Conservation (phyloP, 2,329 filamentous ascomycete genomes). For the Cytospora mali region DNA sequence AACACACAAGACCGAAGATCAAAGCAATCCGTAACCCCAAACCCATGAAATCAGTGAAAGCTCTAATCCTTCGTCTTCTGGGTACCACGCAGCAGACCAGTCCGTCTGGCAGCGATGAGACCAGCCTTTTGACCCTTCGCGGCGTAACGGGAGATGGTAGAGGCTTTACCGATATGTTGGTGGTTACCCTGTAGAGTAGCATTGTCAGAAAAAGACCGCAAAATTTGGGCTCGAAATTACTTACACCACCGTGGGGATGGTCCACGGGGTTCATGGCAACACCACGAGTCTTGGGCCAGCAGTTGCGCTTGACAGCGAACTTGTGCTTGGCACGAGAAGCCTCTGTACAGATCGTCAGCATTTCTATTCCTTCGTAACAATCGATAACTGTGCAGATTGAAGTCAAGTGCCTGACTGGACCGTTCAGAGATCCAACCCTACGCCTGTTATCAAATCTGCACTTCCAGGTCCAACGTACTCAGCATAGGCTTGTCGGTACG, state of each 20-base stretch:
- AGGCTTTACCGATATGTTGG: constrained; percentile 99
- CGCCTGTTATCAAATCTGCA: constrained; percentile 27
- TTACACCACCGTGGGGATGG: constrained; percentile 92
- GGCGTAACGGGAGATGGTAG: constrained; percentile 98
- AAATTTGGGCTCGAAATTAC: constrained; percentile 37
- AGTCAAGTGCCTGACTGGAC: not conserved
- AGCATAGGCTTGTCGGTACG: constrained; percentile 99
- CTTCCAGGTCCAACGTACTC: constrained; percentile 58
- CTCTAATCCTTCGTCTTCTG: constrained; percentile 99
- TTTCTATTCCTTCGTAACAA: not conserved
- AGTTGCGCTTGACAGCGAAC: constrained; percentile 99
- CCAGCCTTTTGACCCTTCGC: constrained; percentile 99
- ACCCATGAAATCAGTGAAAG: constrained; percentile 61
- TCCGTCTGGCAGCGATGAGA: constrained; percentile 99
- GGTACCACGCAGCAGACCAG: constrained; percentile 99
- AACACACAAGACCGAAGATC: constrained; percentile 48
- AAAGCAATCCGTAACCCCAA: constrained; percentile 68
- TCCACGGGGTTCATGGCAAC: constrained; percentile 99
- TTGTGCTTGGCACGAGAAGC: constrained; percentile 99
- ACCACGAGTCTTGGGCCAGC: constrained; percentile 99
- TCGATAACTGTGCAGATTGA: not conserved
- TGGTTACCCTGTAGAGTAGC: constrained; percentile 78
- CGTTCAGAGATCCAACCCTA: not conserved
- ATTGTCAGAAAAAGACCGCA: constrained; percentile 45
- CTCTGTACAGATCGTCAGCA: constrained; percentile 65